Evolutionary conservation across 768 basidiomycete genomes (phyloP).

Genomic region (Mycena epipterygia): DNA sequence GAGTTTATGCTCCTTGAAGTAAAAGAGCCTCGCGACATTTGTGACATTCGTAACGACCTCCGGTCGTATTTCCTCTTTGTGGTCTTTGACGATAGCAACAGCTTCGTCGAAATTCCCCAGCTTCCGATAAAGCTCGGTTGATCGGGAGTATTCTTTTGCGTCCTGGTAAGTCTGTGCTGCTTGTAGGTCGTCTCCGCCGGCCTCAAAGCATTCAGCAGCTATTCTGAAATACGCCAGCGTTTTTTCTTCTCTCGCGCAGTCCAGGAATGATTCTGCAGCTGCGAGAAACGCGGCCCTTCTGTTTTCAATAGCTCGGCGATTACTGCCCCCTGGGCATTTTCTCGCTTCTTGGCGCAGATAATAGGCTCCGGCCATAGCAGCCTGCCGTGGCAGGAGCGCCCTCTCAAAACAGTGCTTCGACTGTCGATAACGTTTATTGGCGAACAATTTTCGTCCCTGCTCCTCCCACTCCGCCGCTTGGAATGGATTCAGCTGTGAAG

Average conservation of each 20-base stretch:
- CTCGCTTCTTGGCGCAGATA: conserved; percentile 67
- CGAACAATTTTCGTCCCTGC: conserved; percentile 51
- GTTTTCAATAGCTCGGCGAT: conserved; percentile 40
- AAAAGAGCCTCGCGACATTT: conserved; percentile 23
- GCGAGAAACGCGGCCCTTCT: conserved; percentile 52
- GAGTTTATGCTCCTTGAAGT: conserved; percentile 40
- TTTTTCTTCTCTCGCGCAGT: conserved; percentile 53
- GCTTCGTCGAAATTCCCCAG: conserved; percentile 67
- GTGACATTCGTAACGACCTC: conserved; percentile 18
- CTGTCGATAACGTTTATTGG: conserved; percentile 62
- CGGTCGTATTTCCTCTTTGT: conserved; percentile 17
- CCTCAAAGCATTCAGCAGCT: conserved; percentile 63
- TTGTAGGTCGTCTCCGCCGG: conserved; percentile 50
- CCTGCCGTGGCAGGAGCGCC: conserved; percentile 59
- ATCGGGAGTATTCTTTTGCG: conserved; percentile 58
- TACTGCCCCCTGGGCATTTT: conserved; percentile 41
- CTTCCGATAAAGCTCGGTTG: conserved; percentile 65
- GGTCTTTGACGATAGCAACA: conserved; percentile 37
- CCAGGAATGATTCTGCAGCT: conserved; percentile 66
- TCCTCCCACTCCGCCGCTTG: conserved; percentile 53
- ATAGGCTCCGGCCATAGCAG: conserved; percentile 64
- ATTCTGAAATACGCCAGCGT: conserved; percentile 53
- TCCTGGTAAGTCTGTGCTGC: conserved; percentile 62
- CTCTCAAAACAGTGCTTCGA: conserved; percentile 68
- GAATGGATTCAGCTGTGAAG: neutral